A percentile compares a stretch with the other conserved stretches of the same genome.
These are phyloP conservation scores for Hypoxylon sp. DNA, from an alignment of 2,329 filamentous ascomycete species.

Conservation along the genomic window DNA sequence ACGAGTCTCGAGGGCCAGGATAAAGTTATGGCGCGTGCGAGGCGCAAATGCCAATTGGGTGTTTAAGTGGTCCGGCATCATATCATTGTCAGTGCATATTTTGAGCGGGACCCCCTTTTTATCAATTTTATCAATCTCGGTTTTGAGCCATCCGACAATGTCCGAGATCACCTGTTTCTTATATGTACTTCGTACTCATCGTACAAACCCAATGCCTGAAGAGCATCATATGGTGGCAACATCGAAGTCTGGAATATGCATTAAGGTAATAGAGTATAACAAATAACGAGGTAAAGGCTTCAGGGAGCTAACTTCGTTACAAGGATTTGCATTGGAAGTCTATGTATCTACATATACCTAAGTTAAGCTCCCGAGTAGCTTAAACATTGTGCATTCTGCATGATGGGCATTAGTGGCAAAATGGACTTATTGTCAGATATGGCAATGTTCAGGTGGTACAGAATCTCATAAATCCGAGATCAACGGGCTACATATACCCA, in stretches of 20 bases:
- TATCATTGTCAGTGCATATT: slow-evolving; percentile 38
- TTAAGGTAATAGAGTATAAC: neutral
- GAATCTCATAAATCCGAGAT: slow-evolving; percentile 33
- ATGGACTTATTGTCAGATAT: neutral
- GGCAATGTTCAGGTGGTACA: slow-evolving; percentile 7
- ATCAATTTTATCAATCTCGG: slow-evolving; percentile 43
- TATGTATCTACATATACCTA: slow-evolving; percentile 2
- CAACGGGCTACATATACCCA: slow-evolving; percentile 1
- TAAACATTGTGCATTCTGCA: slow-evolving; percentile 24
- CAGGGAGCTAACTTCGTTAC: neutral
- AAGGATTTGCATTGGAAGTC: slow-evolving; percentile 5
- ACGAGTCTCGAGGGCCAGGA: slow-evolving; percentile 4
- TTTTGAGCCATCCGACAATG: slow-evolving; percentile 23
- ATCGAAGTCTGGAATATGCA: neutral
- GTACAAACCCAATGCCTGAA: neutral
- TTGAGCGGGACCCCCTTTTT: slow-evolving; percentile 34
- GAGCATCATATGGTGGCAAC: no score
- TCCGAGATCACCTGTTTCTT: slow-evolving; percentile 45
- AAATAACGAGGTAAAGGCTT: neutral
- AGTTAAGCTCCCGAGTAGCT: slow-evolving; percentile 18
- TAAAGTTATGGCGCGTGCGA: slow-evolving; percentile 36
- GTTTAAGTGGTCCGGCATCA: slow-evolving; percentile 34
- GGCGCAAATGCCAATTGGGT: slow-evolving; percentile 31
- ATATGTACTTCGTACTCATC: slow-evolving; percentile 18
- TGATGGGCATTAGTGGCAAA: slow-evolving; percentile 27